Percentiles rank a stretch among this genome's conserved stretches.
Conservation (phyloP, 2,329 filamentous ascomycete genomes). For the Grosmannia huntii region DNA sequence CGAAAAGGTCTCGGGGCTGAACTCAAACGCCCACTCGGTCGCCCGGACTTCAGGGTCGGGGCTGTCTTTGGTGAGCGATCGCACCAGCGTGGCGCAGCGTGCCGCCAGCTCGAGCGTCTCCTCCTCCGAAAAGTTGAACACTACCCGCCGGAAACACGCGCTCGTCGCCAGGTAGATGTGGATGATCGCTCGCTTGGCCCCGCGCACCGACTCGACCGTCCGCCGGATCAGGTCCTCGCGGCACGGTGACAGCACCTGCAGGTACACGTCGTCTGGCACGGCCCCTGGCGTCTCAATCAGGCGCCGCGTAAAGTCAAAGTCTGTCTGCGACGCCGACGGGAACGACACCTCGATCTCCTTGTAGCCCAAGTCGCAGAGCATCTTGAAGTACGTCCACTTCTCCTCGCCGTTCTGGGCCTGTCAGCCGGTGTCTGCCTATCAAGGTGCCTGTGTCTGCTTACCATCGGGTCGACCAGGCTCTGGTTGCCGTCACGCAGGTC, state of each 20-base stretch:
- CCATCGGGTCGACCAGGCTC: constrained; percentile 86
- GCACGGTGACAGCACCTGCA: constrained; percentile 88
- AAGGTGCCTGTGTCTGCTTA: constrained; percentile 34
- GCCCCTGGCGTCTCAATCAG: constrained; percentile 74
- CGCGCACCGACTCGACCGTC: constrained; percentile 79
- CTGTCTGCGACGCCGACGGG: constrained; percentile 85
- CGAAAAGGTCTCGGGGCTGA: constrained; percentile 80
- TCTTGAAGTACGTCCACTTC: constrained; percentile 91
- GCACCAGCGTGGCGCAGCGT: constrained; percentile 72
- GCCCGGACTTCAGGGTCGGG: constrained; percentile 38
- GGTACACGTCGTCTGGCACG: constrained; percentile 77
- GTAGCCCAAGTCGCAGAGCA: constrained; percentile 84
- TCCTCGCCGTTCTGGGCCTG: constrained; percentile 67
- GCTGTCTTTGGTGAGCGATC: constrained; percentile 80
- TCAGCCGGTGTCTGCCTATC: not conserved
- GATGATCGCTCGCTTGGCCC: constrained; percentile 84
- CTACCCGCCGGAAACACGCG: constrained; percentile 84
- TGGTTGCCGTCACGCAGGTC: constrained; percentile 90
- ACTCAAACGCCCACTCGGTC: constrained; percentile 67
- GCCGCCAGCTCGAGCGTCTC: constrained; percentile 73
- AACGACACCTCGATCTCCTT: constrained; percentile 98
- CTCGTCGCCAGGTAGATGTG: constrained; percentile 95
- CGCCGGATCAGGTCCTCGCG: constrained; percentile 79
- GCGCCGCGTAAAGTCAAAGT: constrained; percentile 87
- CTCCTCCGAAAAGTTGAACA: constrained; percentile 78